Base-by-base conservation (phyloP, 2,329 filamentous ascomycete species). In the Aspergillus aculeatus region DNA sequence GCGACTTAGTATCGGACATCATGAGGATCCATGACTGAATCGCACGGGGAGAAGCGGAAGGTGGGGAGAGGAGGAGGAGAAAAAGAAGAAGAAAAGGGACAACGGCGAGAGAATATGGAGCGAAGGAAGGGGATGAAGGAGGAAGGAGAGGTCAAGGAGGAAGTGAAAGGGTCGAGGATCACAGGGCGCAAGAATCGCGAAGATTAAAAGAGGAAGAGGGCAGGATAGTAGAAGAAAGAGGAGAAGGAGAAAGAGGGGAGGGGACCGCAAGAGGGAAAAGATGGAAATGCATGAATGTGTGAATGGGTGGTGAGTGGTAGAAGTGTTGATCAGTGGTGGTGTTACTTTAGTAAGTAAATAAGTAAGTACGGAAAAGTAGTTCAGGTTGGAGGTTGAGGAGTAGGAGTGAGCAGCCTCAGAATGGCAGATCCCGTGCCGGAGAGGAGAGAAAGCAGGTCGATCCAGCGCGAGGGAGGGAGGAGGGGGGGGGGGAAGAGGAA, bases 1-100 rank as follows among this genome's bases (percentile, higher is more conserved):
- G 62, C 50, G 62, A 58, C 57, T 61, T 63, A 44, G 60, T 54
- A 54, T 59, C 61, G 48, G 65, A 35, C 65, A 66, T 65, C 24
- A 38, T 56, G 56, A 10, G 51, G 59, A 47, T 50, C 59, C 61
- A 66, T 66, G 26, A 32, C 55, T 47, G 31, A 24, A 24, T 21
- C 24, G 47, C n/a, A 24, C 11, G 23, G 29, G 21, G n/a, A 24
- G 14, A 48, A 41, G 29, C 41, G 24, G 16, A 41, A 41, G 26
- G 32, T 23, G 35, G 52, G 14, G 16, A 44, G 47, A 32, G 26
- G 23, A 47, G 38, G 11, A 31, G 7, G 26, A 26, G 26, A 26
- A 26, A 26, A 26, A 9, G 26, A 26, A 26, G 26, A 32, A 32
- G 7, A 7, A 9, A 32, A 32, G 7, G 12, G 23, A 55, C 11